A percentile compares a stretch with the other conserved stretches of the same genome.
phyloP scores from a whole-genome alignment of 2,329 filamentous ascomycete genomes.

The Biscogniauxia sp. region DNA sequence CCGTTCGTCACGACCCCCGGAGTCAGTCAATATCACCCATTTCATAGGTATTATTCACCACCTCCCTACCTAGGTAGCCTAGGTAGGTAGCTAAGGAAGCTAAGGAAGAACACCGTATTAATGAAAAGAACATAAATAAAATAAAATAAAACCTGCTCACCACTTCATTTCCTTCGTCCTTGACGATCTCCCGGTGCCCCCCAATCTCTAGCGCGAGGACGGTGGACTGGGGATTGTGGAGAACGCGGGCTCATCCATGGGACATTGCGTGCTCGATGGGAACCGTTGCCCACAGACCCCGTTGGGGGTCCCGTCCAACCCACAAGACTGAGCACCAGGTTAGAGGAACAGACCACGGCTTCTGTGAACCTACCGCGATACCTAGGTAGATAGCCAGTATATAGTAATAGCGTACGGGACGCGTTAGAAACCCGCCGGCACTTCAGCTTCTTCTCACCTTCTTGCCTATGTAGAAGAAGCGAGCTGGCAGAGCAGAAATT shows the following conservation, averaged over 20 bases:
- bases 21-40: conserved; percentile 2
- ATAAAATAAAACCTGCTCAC: neutral
- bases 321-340: conserved; percentile 11
- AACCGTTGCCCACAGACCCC: conserved; percentile 10
- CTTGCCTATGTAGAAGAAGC: no score
- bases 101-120: conserved; percentile 3
- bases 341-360: neutral
- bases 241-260: conserved; percentile 16
- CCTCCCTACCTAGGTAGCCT: neutral
- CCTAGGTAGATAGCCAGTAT: neutral
- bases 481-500: neutral
- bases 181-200: conserved; percentile 24
- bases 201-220: conserved; percentile 21
- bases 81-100: neutral
- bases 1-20: no score
- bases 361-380: neutral
- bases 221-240: conserved; percentile 20
- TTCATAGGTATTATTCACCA: neutral
- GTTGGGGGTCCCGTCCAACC: conserved; percentile 12
- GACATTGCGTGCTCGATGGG: conserved; percentile 8
- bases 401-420: neutral
- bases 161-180: conserved; percentile 19
- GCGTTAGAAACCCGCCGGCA: neutral
- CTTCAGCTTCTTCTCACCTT: neutral
- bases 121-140: neutral